Base-by-base conservation (phyloP, 768 basidiomycete genomes). In the Russula sp. region DNA sequence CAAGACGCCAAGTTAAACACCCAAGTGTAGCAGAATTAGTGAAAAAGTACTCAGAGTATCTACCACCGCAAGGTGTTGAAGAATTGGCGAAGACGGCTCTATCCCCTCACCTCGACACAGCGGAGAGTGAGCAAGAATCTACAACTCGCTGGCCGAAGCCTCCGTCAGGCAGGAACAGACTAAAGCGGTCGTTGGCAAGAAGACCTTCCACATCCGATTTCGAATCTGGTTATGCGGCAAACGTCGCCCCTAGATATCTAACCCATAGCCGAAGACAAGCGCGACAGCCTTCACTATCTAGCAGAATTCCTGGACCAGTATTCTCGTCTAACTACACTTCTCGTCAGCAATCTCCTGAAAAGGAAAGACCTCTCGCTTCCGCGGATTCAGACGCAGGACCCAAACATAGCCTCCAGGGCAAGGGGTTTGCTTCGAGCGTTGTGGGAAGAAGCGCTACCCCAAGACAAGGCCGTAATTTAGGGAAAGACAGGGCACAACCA, bases 191-290 rank as follows among this genome's bases (percentile, higher is more conserved):
- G 52, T 75, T 81, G 49, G 70, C 76, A 16, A 81, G 79, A 71
- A 85, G 84, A 67, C 75, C 84, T 44, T 87, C 88, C 10, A 79
- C 80, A 11, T 95, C 94, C 7, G 94, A 96, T 72, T 92, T 92
- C 59, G 94, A 96, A 75, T 85, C 89, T 61, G 86, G 94, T 53
- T 96, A 95, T 75, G 93, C 94, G 4, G 90, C 88, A n/a, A 94
- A 94, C 71, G 86, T 94, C 63, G 93, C 92, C 1, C 88, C 92
- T 2, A 81, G 83, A 67, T 87, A 91, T 68, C 77, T 88, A 26
- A 84, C 83, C 11, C 82, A 81, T 67, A 72, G 78, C 36, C 48
- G 54, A 52, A 80, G 84, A 51, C 80, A 84, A 59, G 72, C 81
- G 5, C 61, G 77, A 44, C 73, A 75, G 57, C 68, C 73, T 16